These are phyloP conservation scores for Penicillium silybi DNA, from an alignment of 495 filamentous ascomycete species.

Conservation along the genomic window DNA sequence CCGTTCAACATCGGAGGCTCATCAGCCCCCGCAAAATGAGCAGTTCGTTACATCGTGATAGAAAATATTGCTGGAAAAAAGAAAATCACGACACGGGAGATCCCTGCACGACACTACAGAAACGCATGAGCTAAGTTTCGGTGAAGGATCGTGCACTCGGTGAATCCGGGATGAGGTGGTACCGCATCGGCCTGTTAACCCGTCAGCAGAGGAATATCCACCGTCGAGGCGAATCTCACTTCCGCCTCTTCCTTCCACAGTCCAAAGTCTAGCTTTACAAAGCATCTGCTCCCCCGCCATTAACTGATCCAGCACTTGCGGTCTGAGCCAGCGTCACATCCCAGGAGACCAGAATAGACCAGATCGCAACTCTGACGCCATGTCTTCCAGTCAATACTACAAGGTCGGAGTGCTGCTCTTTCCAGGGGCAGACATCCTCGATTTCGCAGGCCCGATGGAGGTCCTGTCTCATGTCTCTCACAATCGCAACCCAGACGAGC, in stretches of 20 bases:
- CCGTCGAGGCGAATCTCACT: slow-evolving; percentile 7
- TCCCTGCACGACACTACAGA: not conserved
- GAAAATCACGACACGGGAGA: not conserved
- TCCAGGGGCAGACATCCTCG: slow-evolving; percentile 50
- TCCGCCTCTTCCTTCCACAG: not conserved
- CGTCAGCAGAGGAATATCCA: slow-evolving; percentile 5
- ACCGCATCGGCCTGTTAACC: slow-evolving; percentile 13
- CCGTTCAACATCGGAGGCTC: not conserved
- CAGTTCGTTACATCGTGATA: not conserved
- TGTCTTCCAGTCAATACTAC: slow-evolving; percentile 23
- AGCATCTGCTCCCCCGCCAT: not conserved
- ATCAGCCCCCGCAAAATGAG: not conserved
- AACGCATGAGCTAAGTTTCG: not conserved
- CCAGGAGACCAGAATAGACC: not conserved
- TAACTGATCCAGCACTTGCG: not conserved
- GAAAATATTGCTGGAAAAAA: too few species aligned
- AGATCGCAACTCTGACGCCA: slow-evolving; percentile 5
- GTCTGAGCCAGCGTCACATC: not conserved
- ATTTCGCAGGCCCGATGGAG: slow-evolving; percentile 66
- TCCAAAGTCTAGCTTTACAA: not conserved
- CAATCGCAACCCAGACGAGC: slow-evolving; percentile 24
- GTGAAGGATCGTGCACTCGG: slow-evolving; percentile 1
- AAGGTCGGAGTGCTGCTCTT: slow-evolving; percentile 41
- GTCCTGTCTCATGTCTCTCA: slow-evolving; percentile 37
- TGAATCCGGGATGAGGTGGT: slow-evolving; percentile 2